Evolutionary conservation across 768 basidiomycete genomes (phyloP), one percentile per base, ranked within the genome.

Genomic region (Hygrocybe coccinea): DNA sequence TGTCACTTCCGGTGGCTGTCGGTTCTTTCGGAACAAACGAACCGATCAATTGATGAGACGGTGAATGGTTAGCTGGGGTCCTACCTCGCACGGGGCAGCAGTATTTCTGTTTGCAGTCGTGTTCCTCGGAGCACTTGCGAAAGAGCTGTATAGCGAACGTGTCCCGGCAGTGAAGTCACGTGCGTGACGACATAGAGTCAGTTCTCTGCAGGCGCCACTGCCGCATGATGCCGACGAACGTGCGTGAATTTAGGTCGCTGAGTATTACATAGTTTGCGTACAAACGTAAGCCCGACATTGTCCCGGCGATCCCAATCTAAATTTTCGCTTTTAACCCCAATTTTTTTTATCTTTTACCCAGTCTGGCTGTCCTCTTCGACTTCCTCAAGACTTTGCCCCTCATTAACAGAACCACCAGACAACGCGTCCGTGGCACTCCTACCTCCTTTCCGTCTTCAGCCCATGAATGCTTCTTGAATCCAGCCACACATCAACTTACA

Each of bases 151-250:
- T 29, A 4, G 29, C 29, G 29, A 29, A 29, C 29, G 29, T 29
- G 29, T 8, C 8, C 29, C 29, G n/a, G n/a, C n/a, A n/a, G 29
- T 29, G 29, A 29, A 29, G 29, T 29, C 29, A 29, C 29, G 29
- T 29, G 29, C 29, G 3, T 29, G 29, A 29, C 29, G n/a, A n/a
- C n/a, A n/a, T 29, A 29, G 29, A 29, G 29, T 29, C 29, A 29
- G 29, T 41, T 19, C 4, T 11, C 10, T 41, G 48, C 14, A 25
- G 48, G 29, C 33, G 48, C 48, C 48, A 49, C 48, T 21, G 38
- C 25, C 48, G 48, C 48, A 3, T 49, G 3, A 17, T 33, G 50
- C 50, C 50, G 50, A 51, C 37, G 50, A 51, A 51, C 50, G 50
- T 51, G 50, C 50, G 50, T 8, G 8, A 29, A 4, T 29, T 29